Evolutionary conservation across 345 rosid genomes (phyloP).

Genomic region (Pseudoturritis turrita): DNA sequence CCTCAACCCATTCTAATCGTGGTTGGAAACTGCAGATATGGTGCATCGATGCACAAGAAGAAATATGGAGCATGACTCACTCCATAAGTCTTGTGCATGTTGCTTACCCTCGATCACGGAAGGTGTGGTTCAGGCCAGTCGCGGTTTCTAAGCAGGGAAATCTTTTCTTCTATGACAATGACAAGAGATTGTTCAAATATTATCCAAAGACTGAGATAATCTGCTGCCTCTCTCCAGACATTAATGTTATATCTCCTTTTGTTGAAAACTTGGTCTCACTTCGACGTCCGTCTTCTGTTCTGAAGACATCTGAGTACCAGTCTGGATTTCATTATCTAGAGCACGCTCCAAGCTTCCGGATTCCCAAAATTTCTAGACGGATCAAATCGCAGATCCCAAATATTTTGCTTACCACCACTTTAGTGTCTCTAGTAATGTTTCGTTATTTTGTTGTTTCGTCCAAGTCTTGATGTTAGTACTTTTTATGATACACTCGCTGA

Average conservation of each 20-base stretch:
- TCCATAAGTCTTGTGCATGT: background rate
- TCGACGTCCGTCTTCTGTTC: background rate
- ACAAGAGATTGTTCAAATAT: background rate
- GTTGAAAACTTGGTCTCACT: background rate
- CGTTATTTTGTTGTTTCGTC: too few relatives aligned
- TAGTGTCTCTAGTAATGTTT: too few relatives aligned
- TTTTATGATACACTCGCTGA: too few relatives aligned
- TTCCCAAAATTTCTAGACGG: too few relatives aligned
- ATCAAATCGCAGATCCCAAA: too few relatives aligned
- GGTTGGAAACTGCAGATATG: background rate
- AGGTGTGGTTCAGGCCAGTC: background rate
- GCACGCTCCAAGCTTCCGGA: too few relatives aligned
- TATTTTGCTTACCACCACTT: too few relatives aligned
- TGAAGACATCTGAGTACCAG: too few relatives aligned
- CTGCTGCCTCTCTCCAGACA: background rate
- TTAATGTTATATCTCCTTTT: background rate
- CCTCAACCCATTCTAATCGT: background rate
- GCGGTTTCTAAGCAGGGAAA: background rate
- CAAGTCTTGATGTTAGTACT: too few relatives aligned
- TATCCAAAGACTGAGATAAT: background rate
- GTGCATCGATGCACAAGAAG: background rate
- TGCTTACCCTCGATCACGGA: background rate
- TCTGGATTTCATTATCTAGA: too few relatives aligned
- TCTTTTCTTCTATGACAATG: background rate
- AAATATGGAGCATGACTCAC: background rate